Conservation (phyloP, 1,284 basidiomycete genomes). For the Singerocomus inundabilis region DNA sequence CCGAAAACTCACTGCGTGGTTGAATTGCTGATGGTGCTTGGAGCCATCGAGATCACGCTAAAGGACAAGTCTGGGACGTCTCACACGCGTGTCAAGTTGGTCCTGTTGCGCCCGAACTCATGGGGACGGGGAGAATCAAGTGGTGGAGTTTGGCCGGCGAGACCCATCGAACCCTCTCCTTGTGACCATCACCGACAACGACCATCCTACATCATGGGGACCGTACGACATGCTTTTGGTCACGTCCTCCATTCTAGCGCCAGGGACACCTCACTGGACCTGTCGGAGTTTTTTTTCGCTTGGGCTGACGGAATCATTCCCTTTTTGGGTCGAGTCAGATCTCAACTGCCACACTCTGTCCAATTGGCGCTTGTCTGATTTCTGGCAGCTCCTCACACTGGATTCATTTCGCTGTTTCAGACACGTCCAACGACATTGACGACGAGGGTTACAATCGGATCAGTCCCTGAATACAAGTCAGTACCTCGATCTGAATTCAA, state of each 20-base stretch:
- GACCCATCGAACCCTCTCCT: no score
- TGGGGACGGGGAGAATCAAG: conserved; percentile 7
- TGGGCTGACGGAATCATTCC: not conserved
- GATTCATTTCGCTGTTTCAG: not conserved
- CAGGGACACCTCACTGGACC: no score
- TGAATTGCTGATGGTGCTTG: conserved; percentile 20
- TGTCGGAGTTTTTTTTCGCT: not conserved
- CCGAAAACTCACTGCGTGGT: conserved; percentile 20
- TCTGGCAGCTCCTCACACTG: not conserved
- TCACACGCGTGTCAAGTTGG: conserved; percentile 1
- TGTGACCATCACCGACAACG: no score
- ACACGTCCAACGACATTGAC: not conserved
- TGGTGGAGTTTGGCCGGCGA: no score
- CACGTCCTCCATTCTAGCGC: no score
- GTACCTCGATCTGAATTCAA: not conserved
- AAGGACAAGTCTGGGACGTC: no score
- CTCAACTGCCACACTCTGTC: no score
- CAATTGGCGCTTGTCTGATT: not conserved
- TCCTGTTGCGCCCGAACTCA: not conserved
- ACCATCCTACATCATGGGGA: no score
- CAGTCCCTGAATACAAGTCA: not conserved
- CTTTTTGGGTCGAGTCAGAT: conserved; percentile 7
- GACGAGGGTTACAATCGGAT: not conserved
- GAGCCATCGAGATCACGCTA: no score
- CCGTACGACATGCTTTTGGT: no score